phyloP scores from a whole-genome alignment of 192 early-diverging fungal genomes.

The Entophlyctis luteolus region DNA sequence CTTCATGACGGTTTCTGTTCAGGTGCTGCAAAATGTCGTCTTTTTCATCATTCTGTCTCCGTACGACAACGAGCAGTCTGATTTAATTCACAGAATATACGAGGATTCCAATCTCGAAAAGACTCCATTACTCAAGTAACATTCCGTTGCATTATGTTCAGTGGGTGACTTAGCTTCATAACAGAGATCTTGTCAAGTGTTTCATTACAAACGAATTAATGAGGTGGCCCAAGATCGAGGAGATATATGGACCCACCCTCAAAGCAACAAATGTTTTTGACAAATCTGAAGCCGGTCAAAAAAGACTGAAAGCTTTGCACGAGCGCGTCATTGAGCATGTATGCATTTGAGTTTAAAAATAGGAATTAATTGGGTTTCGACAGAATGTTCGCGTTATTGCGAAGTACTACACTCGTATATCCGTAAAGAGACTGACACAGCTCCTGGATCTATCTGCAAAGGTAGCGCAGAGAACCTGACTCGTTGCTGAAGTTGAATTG shows the following conservation, averaged over 20 bases:
- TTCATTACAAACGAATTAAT: constrained; percentile 92
- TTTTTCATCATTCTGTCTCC: constrained; percentile 86
- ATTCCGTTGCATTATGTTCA: background rate
- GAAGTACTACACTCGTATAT: constrained; percentile 89
- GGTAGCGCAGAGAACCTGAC: constrained; percentile 34
- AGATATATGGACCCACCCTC: constrained; percentile 77
- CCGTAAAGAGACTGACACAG: constrained; percentile 79
- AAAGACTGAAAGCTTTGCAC: constrained; percentile 79
- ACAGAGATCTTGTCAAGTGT: constrained; percentile 75
- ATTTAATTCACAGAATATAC: constrained; percentile 82
- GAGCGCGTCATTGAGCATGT: constrained; percentile 95
- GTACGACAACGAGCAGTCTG: constrained; percentile 94
- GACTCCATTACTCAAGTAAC: constrained; percentile 69
- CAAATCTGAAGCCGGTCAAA: constrained; percentile 65
- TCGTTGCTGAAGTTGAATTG: background rate
- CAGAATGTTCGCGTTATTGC: constrained; percentile 94
- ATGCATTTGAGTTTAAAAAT: constrained; percentile 14
- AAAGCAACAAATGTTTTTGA: constrained; percentile 73
- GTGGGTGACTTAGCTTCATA: background rate
- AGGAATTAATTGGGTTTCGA: background rate
- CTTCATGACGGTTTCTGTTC: background rate
- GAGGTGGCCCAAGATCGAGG: constrained; percentile 91
- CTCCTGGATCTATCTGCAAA: constrained; percentile 78
- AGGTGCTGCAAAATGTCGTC: constrained; percentile 75
- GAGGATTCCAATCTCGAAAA: constrained; percentile 77